Base-by-base conservation (phyloP, 768 basidiomycete genomes). In the Tulasnella sp. region DNA sequence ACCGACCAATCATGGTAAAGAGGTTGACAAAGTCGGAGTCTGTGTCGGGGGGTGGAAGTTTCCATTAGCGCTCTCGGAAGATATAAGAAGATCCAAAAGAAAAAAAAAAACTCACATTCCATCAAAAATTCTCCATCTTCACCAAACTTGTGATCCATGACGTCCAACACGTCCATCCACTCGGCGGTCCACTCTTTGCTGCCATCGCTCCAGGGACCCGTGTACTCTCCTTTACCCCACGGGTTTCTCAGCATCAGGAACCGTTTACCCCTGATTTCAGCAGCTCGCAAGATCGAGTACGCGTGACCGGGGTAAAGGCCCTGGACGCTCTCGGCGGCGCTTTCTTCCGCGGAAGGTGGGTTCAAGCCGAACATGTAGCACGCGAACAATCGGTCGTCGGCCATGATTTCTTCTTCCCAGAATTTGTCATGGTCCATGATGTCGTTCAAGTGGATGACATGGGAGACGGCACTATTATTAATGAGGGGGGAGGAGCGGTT, bases 401-500 rank as follows among this genome's bases (percentile, higher is more conserved):
- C 89, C 14, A 87, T 83, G 27, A 91, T 86, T 81, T 91, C 90
- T 73, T 90, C 87, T 7, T 85, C 84, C 90, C 89, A 91, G 83
- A 90, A 91, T 12, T 85, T 83, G 79, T 90, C 87, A 1, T 82
- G 82, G 76, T 89, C 87, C 9, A 90, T 85, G 76, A 90, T 89
- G 77, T 90, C 89, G 58, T 80, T 81, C 48, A 76, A 76, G 36
- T 81, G 77, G 42, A 81, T 78, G 38, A 78, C 76, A 16, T 80
- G 76, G 40, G 81, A 81, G 16, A 80, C 79, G 27, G 71, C 81
- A 18, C 80, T 80, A 72, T 39, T 34, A 9, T 3, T n/a, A n/a
- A n/a, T n/a, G n/a, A n/a, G 9, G 40, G 27, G 12, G 62, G 31
- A 36, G 62, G 6, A 34, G 16, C 18, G 27, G 14, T 36, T 24